A percentile compares a stretch with the other conserved stretches of the same genome.
Evolutionary conservation across 2,329 filamentous ascomycete genomes (phyloP).

Genomic region (Ophiocordyceps camponoti-leonardi): DNA sequence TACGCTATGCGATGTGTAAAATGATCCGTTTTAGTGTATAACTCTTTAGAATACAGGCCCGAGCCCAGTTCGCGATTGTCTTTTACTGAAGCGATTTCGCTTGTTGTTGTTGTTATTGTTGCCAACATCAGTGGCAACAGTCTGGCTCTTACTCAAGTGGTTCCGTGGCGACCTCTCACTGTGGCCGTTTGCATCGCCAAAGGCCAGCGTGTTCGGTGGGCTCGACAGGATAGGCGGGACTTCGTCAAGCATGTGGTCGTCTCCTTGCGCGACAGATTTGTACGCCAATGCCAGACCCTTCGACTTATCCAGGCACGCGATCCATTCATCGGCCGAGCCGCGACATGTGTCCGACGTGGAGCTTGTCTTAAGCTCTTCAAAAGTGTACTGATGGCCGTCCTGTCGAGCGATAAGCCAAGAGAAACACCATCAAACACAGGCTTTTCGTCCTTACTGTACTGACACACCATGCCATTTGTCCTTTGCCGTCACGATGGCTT

Average conservation of each 20-base stretch:
- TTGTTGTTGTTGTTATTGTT: too few species aligned
- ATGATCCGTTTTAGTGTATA: too few species aligned
- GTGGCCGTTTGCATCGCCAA: constrained; percentile 30
- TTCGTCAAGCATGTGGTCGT: constrained; percentile 46
- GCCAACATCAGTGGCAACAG: constrained; percentile 30
- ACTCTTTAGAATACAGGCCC: constrained; percentile 57
- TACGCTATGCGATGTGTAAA: too few species aligned
- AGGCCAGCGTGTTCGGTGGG: constrained; percentile 54
- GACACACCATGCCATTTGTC: constrained; percentile 73
- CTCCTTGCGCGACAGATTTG: constrained; percentile 47
- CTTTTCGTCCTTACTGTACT: constrained; percentile 58
- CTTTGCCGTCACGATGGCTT: constrained; percentile 71
- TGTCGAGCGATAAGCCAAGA: constrained; percentile 21
- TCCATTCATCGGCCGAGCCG: constrained; percentile 73
- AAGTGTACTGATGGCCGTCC: constrained; percentile 80
- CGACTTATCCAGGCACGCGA: constrained; percentile 73
- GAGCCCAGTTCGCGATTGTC: constrained; percentile 87
- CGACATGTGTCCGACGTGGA: constrained; percentile 41
- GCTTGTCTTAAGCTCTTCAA: constrained; percentile 74
- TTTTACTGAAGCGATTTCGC: constrained; percentile 66
- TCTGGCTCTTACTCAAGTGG: constrained; percentile 42
- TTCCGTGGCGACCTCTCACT: constrained; percentile 37
- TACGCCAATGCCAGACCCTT: constrained; percentile 70
- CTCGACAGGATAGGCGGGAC: constrained; percentile 60
- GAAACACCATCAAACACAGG: background rate